Evolutionary conservation across 306 rosid genomes (phyloP), one percentile per base, ranked within the genome.

Genomic region (Corylus americana): DNA sequence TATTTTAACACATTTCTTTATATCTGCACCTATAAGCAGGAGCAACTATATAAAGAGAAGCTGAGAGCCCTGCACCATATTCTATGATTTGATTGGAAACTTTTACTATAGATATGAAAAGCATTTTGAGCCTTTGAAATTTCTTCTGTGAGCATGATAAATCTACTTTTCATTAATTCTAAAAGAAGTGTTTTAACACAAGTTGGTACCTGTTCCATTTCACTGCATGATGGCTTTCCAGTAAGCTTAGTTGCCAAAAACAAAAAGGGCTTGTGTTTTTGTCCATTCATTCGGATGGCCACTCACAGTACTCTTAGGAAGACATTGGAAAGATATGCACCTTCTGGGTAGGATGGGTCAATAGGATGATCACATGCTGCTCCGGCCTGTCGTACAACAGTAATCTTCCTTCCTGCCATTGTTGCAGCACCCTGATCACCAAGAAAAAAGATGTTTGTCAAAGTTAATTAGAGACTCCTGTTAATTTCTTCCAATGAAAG

Each of bases 281-380:
- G n/a, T 63, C 16, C 37, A 49, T 49, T 49, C 53, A 11, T 49
- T 13, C 53, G 3, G 53, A 49, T 49, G 53, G 13, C 4, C 13
- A 63, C 59, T 95, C 82, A 88, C 49, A 86, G 74, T 68, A 95
- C 94, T 80, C 95, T 84, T 6, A 92, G 84, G 4, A 95, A 88
- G 70, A 90, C 54, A 74, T 89, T 95, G 31, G 98, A 86, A 37
- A 92, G 92, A 80, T 92, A 92, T 67, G 88, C 83, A 54, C 98
- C 98, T 89, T 95, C 97, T 0, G 92, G 96, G 74, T 94, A 92
- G 59, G 97, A 81, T 67, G 98, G 95, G 61, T 94, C 97, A 27
- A 89, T 74, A 45, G 92, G 93, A 85, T 92, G 98, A 81, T 95
- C 97, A 66, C 92, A 84, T 35, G 95, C 97, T 3, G 97, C 92